These are phyloP conservation scores for Sugiyamaella sp. DNA, from an alignment of 1,139 yeast species.

Conservation along the genomic window DNA sequence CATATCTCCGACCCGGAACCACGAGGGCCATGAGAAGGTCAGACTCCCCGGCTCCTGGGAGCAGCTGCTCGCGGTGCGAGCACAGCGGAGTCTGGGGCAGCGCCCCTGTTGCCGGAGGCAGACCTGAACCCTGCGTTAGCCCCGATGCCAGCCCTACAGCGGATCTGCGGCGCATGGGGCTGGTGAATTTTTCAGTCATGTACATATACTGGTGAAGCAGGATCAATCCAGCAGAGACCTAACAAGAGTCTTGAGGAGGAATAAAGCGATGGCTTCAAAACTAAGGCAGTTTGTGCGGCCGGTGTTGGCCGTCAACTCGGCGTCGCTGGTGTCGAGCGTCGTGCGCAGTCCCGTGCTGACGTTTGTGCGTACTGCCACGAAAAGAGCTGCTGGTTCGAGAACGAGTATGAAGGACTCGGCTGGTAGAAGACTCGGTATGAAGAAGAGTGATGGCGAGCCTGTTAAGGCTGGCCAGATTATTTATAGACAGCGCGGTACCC, in stretches of 20 bases:
- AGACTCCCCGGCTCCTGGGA: no score
- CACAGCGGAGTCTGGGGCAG: no score
- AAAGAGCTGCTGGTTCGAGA: slow-evolving; percentile 91
- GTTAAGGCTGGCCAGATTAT: slow-evolving; percentile 86
- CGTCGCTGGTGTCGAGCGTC: neutral
- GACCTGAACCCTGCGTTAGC: no score
- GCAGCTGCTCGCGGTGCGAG: no score
- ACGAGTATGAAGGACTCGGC: slow-evolving; percentile 94
- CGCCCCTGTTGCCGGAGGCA: no score
- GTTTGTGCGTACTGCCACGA: slow-evolving; percentile 83
- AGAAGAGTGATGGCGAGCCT: slow-evolving; percentile 70
- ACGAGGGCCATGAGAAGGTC: no score
- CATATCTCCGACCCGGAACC: no score
- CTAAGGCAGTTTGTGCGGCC: slow-evolving; percentile 14
- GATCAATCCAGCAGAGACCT: neutral
- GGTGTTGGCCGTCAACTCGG: slow-evolving; percentile 4
- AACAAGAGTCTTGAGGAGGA: no score
- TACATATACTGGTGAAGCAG: neutral
- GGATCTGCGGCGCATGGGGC: neutral
- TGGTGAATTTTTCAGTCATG: neutral
- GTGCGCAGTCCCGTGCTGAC: slow-evolving; percentile 19
- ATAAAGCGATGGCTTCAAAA: slow-evolving; percentile 8
- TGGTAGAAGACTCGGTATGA: slow-evolving; percentile 93
- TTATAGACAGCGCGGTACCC: slow-evolving; percentile 96
- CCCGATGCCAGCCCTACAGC: no score